phyloP scores from a whole-genome alignment of 148 eudicot species.

The Silene uniflora region DNA sequence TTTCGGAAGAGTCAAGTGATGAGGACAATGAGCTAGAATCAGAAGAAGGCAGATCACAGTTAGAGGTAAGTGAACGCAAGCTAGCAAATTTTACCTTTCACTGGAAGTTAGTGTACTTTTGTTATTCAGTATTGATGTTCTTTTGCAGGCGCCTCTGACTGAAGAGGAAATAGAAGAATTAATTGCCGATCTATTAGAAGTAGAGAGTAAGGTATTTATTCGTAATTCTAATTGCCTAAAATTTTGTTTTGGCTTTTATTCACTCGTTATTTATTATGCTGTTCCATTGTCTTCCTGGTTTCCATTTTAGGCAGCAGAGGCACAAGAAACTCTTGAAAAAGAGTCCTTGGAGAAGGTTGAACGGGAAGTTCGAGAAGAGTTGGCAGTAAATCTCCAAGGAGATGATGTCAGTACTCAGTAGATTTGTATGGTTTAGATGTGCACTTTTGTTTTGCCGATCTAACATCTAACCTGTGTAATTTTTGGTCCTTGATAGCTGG shows the following conservation, averaged over 20 bases:
- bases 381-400: conserved; percentile 57
- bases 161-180: conserved; percentile 86
- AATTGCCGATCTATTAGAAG: conserved; percentile 69
- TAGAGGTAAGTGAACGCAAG: conserved; percentile 44
- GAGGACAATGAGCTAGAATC: conserved; percentile 36
- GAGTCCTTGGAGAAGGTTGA: conserved; percentile 83
- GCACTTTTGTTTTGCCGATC: neutral
- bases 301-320: conserved; percentile 88
- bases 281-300: conserved; percentile 15
- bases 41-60: conserved; percentile 36
- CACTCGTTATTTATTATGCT: neutral
- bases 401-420: conserved; percentile 51
- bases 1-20: conserved; percentile 33
- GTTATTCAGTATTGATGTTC: conserved; percentile 1
- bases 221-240: neutral
- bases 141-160: conserved; percentile 58
- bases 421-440: neutral
- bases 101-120: neutral
- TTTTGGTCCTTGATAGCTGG: conserved; percentile 51
- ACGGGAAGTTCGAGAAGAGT: conserved; percentile 79
- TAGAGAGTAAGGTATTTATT: conserved; percentile 75
- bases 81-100: conserved; percentile 1
- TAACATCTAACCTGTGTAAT: conserved; percentile 8
- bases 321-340: conserved; percentile 93
- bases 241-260: conserved; percentile 1